Percentiles rank a stretch among this genome's conserved stretches.
Conservation (phyloP, 805 yeast genomes). For the Cyberlindnera amylophila region DNA sequence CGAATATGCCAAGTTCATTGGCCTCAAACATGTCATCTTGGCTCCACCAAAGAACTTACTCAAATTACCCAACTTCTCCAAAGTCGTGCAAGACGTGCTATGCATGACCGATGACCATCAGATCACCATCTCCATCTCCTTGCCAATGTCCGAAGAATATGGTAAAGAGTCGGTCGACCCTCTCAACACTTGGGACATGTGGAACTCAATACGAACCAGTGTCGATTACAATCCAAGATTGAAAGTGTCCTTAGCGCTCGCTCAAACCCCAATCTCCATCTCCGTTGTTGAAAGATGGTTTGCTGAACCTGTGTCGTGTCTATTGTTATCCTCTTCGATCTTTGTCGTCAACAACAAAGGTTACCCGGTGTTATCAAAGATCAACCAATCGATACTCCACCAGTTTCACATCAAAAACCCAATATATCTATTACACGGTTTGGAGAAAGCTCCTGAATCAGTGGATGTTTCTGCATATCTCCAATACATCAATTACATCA, state of each 20-base stretch:
- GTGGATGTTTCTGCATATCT: conserved; percentile 36
- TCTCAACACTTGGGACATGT: conserved; percentile 68
- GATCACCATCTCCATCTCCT: conserved; percentile 40
- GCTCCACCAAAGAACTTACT: conserved; percentile 63
- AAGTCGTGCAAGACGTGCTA: conserved; percentile 35
- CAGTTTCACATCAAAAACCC: conserved; percentile 39
- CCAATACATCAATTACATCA: conserved; percentile 40
- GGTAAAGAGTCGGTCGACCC: conserved; percentile 19
- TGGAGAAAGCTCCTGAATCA: conserved; percentile 36
- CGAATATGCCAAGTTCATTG: conserved; percentile 55
- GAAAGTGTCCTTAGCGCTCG: conserved; percentile 74
- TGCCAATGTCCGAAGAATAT: conserved; percentile 46
- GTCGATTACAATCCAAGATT: conserved; percentile 52
- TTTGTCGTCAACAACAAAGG: conserved; percentile 57
- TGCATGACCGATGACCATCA: conserved; percentile 26
- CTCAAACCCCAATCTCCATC: conserved; percentile 48
- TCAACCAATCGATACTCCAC: conserved; percentile 47
- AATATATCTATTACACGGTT: conserved; percentile 51
- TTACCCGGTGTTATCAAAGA: conserved; percentile 61
- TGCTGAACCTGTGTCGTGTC: conserved; percentile 60
- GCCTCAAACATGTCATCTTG: conserved; percentile 49
- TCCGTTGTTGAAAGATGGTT: conserved; percentile 62
- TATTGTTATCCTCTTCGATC: conserved; percentile 50
- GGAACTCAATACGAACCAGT: conserved; percentile 60
- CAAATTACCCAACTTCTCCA: conserved; percentile 49